A percentile compares a stretch with the other conserved stretches of the same genome.
phyloP scores from a whole-genome alignment of 1,284 basidiomycete genomes.

The Microbotryomycetes sp. region DNA sequence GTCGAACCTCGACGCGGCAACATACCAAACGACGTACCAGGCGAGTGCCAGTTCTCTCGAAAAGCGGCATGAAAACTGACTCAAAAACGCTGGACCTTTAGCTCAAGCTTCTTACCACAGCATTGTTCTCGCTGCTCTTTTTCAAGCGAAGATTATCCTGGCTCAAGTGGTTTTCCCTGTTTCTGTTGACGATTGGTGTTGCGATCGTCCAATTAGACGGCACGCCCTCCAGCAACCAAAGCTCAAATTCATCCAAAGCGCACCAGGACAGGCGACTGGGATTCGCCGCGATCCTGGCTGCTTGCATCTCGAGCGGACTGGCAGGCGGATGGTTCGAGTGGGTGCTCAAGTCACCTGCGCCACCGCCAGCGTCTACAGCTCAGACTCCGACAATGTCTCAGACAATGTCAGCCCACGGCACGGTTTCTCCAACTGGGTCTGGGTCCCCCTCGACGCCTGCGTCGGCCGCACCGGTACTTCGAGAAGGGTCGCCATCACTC shows the following conservation, averaged over 20 bases:
- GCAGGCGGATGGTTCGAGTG: conserved; percentile 36
- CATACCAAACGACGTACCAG: conserved; percentile 34
- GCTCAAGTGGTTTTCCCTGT: conserved; percentile 28
- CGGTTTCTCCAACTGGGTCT: neutral
- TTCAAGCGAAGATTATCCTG: conserved; percentile 25
- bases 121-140: conserved; percentile 33
- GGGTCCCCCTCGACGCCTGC: neutral
- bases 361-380: neutral
- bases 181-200: conserved; percentile 32
- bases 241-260: neutral
- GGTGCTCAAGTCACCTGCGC: conserved; percentile 8
- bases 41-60: neutral
- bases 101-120: conserved; percentile 36
- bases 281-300: conserved; percentile 30
- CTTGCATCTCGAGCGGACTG: conserved; percentile 30
- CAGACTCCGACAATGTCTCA: neutral
- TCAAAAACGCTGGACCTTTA: conserved; percentile 1
- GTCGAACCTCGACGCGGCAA: conserved; percentile 26
- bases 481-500: conserved; percentile 10
- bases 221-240: conserved; percentile 10
- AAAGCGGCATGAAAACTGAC: neutral
- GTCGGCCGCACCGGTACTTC: neutral
- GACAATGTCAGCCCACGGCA: conserved; percentile 3
- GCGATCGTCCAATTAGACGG: conserved; percentile 28
- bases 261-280: conserved; percentile 19